phyloP scores from a whole-genome alignment of 495 filamentous ascomycete species.

The Aspergillus sparsus region DNA sequence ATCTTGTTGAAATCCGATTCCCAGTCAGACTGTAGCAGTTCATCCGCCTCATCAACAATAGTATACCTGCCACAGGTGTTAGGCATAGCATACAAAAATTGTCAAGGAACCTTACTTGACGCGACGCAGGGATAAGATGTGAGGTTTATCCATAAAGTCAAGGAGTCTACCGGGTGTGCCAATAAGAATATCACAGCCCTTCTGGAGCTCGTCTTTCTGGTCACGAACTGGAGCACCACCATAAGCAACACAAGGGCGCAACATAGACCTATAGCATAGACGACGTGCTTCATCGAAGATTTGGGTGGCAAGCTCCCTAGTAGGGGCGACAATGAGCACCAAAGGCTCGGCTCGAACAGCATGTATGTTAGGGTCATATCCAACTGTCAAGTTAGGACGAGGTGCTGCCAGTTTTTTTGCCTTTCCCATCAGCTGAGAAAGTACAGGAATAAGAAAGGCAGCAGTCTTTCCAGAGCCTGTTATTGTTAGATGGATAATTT shows the following conservation, averaged over 20 bases:
- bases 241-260: slow-evolving; percentile 89
- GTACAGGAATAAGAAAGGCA: slow-evolving; percentile 84
- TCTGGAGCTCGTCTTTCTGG: slow-evolving; percentile 70
- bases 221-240: slow-evolving; percentile 70
- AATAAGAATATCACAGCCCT: slow-evolving; percentile 87
- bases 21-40: slow-evolving; percentile 81
- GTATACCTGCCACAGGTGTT: slow-evolving; percentile 56
- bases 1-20: slow-evolving; percentile 66
- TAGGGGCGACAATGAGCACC: slow-evolving; percentile 81
- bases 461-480: slow-evolving; percentile 94
- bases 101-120: slow-evolving; percentile 57
- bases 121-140: slow-evolving; percentile 70
- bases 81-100: slow-evolving; percentile 14
- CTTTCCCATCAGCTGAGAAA: slow-evolving; percentile 93
- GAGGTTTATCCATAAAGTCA: slow-evolving; percentile 73
- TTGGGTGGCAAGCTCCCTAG: slow-evolving; percentile 85
- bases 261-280: slow-evolving; percentile 89
- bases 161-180: slow-evolving; percentile 82
- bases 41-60: slow-evolving; percentile 94
- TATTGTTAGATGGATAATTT: slow-evolving; percentile 10
- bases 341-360: slow-evolving; percentile 75
- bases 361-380: slow-evolving; percentile 43
- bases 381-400: slow-evolving; percentile 60
- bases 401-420: slow-evolving; percentile 76
- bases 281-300: slow-evolving; percentile 92